Evolutionary conservation across 2,329 filamentous ascomycete genomes (phyloP), one percentile per base, ranked within the genome.

Genomic region (Trichoderma atrobrunneum): DNA sequence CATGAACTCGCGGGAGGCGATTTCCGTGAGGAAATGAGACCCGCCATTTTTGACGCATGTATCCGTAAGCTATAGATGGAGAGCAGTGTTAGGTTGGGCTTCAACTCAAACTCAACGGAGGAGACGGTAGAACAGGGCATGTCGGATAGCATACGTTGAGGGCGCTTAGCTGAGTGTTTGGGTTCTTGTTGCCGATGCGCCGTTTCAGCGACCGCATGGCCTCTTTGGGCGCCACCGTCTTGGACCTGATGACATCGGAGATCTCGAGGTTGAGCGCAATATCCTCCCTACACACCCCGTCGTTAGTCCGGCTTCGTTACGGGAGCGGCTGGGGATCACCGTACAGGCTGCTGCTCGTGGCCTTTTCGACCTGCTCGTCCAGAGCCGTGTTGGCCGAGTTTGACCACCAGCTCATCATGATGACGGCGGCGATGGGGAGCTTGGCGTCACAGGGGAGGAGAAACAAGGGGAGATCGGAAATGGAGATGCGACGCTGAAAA

Each of bases 21-120:
- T 96, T 84, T 99, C 96, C 76, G 91, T 88, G 64, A 99, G 90
- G 82, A 99, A 99, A 83, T 99, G 96, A 51, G 92, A 89, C 76
- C 96, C 96, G 73, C 96, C 96, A 85, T 99, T 99, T 85, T 99
- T 99, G 74, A 98, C 94, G 80, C 96, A 99, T 1, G 96, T 98
- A 84, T 99, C 96, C 75, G 95, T 97, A 78, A 99, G 91, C 94
- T 90, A 89, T 83, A 74, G 69, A 57, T 39, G 16, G 39, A 64
- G 24, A 26, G 34, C 8, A 12, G 26, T 24, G 60, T 71, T 12
- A 71, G 68, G 26, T 2, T 18, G 8, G 16, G 54, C 14, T 34
- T 36, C 18, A 21, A 10, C 21, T 21, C 48, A 10, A 7, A 36
- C 7, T 39, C 21, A 6, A 54, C 18, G 18, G 24, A 57, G n/a